Evolutionary conservation across 495 filamentous ascomycete species (phyloP), one percentile per base, ranked within the genome.

Genomic region (Glutinoglossum americanum): DNA sequence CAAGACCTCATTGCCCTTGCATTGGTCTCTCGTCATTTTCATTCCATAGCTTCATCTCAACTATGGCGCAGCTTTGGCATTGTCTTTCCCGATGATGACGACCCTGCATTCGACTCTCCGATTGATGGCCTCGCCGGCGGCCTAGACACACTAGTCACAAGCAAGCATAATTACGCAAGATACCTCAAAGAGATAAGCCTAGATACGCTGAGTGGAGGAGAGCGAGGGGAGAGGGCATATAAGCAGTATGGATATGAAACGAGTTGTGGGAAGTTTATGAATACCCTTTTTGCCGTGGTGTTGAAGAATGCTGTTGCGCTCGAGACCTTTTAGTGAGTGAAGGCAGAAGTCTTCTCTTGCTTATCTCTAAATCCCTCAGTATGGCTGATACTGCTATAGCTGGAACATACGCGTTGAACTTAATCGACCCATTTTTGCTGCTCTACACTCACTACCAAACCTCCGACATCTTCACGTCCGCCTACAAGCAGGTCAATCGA

Each of bases 351-450:
- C 3, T 47, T 49, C 1, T 13, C 5, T 10, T 59, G 19, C 44
- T 21, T n/a, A 56, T 26, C 54, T 3, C 1, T 28, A 25, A 2
- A 56, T 9, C 9, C 5, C 26, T 10, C 27, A 8, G 1, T 13
- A 30, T 58, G 2, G 17, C 57, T 56, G 30, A 59, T 19, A n/a
- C 47, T 30, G n/a, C 21, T 33, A n/a, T 26, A 80, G 76, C 59
- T 83, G 80, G 80, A 77, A 81, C 64, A 74, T 78, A 37, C 72
- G 78, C 17, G 73, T 80, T 28, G 80, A 82, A 60, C 68, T 83
- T 0, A 78, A 74, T 61, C 70, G 76, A 11, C 70, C 70, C 19
- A 71, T 82, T n/a, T 81, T 78, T 65, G 68, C 69, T 53, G 72
- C 69, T 21, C 68, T 83, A 33, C 78, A 81, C 60, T 57, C 67